Conservation (phyloP, 768 basidiomycete species). For the Tylopilus cervinicoccineus region DNA sequence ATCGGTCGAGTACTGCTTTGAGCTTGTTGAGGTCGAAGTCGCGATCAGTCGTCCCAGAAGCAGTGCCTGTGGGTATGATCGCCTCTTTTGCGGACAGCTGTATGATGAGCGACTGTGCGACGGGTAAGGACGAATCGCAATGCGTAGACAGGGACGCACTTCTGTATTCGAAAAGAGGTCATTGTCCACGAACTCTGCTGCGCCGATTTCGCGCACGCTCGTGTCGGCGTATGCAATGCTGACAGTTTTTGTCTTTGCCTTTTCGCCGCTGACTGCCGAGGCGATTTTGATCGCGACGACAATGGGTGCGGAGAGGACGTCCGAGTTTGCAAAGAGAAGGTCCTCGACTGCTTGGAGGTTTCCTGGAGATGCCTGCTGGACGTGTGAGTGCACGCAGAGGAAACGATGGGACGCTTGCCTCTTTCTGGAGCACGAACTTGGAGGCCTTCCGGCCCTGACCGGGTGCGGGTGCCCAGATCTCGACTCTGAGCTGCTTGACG, state of each 20-base stretch:
- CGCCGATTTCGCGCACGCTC: constrained; percentile 77
- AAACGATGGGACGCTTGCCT: constrained; percentile 41
- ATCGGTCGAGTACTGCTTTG: constrained; percentile 81
- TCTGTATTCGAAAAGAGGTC: constrained; percentile 95
- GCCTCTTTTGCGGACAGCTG: constrained; percentile 98
- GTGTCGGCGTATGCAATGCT: constrained; percentile 94
- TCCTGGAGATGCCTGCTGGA: constrained; percentile 64
- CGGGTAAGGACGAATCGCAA: not conserved
- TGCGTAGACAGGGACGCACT: constrained; percentile 39
- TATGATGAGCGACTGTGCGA: constrained; percentile 78
- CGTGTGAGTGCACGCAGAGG: constrained; percentile 10
- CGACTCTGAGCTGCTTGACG: constrained; percentile 81
- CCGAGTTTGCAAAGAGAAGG: constrained; percentile 76
- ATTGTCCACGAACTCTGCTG: constrained; percentile 90
- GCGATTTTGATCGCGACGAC: constrained; percentile 85
- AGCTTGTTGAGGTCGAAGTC: constrained; percentile 89
- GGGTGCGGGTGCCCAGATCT: constrained; percentile 80
- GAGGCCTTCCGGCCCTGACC: constrained; percentile 70
- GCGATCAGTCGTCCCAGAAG: constrained; percentile 66
- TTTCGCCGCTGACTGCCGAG: constrained; percentile 45
- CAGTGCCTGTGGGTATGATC: constrained; percentile 72
- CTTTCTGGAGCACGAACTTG: constrained; percentile 78
- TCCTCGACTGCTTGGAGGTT: constrained; percentile 76
- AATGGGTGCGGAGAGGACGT: constrained; percentile 79
- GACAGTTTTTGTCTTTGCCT: constrained; percentile 65